Percentiles rank a stretch among this genome's conserved stretches.
Evolutionary conservation across 2,329 filamentous ascomycete species (phyloP).

Genomic region (Clarireedia hainanense): DNA sequence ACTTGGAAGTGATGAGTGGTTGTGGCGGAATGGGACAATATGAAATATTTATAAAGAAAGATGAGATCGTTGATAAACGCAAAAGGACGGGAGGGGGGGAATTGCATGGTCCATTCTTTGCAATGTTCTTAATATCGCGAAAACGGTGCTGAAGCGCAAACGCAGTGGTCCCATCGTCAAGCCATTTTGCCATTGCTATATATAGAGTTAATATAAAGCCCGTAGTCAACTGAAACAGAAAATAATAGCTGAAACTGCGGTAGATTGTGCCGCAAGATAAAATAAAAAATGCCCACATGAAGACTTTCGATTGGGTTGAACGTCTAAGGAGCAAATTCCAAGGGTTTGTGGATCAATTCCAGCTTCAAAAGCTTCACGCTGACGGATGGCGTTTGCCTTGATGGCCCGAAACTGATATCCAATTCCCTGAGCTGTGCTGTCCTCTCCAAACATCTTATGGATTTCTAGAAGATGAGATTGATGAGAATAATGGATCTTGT

Average conservation of each 20-base stretch:
- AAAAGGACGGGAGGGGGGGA: not conserved
- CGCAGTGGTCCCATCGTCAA: slow-evolving; percentile 20
- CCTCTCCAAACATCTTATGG: slow-evolving; percentile 38
- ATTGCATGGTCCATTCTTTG: slow-evolving; percentile 7
- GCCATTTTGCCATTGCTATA: slow-evolving; percentile 18
- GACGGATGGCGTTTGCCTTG: slow-evolving; percentile 43
- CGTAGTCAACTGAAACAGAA: not conserved
- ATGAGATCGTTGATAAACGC: not conserved
- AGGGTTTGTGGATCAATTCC: slow-evolving; percentile 37
- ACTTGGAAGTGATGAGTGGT: slow-evolving; percentile 7
- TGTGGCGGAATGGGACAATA: slow-evolving; percentile 8
- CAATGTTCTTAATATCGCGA: slow-evolving; percentile 24
- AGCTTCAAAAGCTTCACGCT: slow-evolving; percentile 37
- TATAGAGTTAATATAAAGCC: slow-evolving; percentile 14
- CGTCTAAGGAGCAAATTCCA: slow-evolving; percentile 10
- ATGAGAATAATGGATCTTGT: not conserved
- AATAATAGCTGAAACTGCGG: not conserved
- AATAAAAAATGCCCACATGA: slow-evolving; percentile 1
- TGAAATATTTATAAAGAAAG: slow-evolving; percentile 1
- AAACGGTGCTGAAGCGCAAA: slow-evolving; percentile 25
- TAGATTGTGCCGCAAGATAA: slow-evolving; percentile 1
- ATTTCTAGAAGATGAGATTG: not conserved
- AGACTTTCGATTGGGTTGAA: slow-evolving; percentile 9
- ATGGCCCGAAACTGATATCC: slow-evolving; percentile 52
- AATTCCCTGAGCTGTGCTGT: slow-evolving; percentile 49